Evolutionary conservation across 768 basidiomycete species (phyloP), one percentile per base, ranked within the genome.

Genomic region (Suillus cothurnatus): DNA sequence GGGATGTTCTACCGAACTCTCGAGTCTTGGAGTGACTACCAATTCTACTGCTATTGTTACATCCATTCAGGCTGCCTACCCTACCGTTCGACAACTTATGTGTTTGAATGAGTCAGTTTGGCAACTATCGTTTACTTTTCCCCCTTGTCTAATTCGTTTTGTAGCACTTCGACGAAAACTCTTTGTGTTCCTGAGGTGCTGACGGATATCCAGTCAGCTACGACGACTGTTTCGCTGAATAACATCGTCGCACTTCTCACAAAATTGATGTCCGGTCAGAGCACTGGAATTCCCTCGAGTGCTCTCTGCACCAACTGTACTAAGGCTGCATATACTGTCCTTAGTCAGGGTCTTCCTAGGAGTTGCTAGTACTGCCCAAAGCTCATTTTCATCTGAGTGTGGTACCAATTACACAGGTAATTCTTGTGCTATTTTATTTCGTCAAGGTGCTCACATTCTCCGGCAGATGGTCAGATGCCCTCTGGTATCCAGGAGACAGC

Each of bases 81-180:
- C 90, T 2, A 78, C 82, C 2, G 79, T 80, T 4, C 81, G 90
- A 61, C 73, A 88, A 67, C 71, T 88, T 9, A 72, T 77, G 12
- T 94, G 92, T 73, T 76, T 92, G 70, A 82, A 87, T 64, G 84
- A 91, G 91, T 92, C 71, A 67, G 88, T 82, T 15, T 31, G 28
- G 28, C 6, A 23, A 47, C 52, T 28, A 23, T 45, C 17, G 34
- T n/a, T 39, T 41, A 7, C 31, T 7, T 14, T 41, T 1, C 49
- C 52, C 2, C 59, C 43, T 63, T 21, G 14, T 23, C 55, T 64
- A 17, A 34, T 47, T 17, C 26, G 32, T 58, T 63, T 49, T 65
- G 58, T 67, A 78, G 79, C 67, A 76, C 81, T 45, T 72, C 72
- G 19, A 66, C 71, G 61, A 78, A 76, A 71, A 73, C 82, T 41